phyloP scores from a whole-genome alignment of 257 asterid species.

The Hygrophila difformis region DNA sequence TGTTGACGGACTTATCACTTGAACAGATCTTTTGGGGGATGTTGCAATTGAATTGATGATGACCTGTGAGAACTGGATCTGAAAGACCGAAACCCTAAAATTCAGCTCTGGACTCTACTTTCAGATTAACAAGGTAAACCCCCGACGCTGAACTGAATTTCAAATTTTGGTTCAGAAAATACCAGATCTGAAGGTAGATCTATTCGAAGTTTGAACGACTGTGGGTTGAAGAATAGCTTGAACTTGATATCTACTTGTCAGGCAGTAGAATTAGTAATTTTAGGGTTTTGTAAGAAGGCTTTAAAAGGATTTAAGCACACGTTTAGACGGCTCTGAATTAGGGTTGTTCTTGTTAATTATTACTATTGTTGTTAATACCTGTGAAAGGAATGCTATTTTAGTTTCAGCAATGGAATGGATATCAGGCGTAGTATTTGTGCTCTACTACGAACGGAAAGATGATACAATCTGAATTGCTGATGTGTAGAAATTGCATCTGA shows the following conservation, averaged over 20 bases:
- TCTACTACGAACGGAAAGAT: no score
- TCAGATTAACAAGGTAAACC: conserved; percentile 10
- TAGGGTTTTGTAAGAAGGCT: conserved; percentile 17
- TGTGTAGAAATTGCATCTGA: background rate
- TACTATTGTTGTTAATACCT: background rate
- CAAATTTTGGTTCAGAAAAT: conserved; percentile 17
- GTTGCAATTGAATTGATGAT: conserved; percentile 29
- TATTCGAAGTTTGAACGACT: conserved; percentile 21
- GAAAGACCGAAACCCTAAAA: conserved; percentile 40
- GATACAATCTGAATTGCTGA: conserved; percentile 1
- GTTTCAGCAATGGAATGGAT: background rate
- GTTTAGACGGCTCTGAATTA: background rate
- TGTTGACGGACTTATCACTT: conserved; percentile 23
- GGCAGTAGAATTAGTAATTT: background rate
- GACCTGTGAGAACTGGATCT: conserved; percentile 29
- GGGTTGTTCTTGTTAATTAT: background rate
- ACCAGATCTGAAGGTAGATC: background rate
- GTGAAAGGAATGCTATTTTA: no score
- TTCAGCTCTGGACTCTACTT: conserved; percentile 42
- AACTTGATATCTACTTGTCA: background rate
- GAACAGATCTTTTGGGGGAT: conserved; percentile 17
- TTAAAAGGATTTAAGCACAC: background rate
- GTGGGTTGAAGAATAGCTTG: background rate
- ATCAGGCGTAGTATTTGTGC: no score
- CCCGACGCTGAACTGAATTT: conserved; percentile 15